phyloP scores from a whole-genome alignment of 2,329 filamentous ascomycete species.

The Diaporthe sp. region DNA sequence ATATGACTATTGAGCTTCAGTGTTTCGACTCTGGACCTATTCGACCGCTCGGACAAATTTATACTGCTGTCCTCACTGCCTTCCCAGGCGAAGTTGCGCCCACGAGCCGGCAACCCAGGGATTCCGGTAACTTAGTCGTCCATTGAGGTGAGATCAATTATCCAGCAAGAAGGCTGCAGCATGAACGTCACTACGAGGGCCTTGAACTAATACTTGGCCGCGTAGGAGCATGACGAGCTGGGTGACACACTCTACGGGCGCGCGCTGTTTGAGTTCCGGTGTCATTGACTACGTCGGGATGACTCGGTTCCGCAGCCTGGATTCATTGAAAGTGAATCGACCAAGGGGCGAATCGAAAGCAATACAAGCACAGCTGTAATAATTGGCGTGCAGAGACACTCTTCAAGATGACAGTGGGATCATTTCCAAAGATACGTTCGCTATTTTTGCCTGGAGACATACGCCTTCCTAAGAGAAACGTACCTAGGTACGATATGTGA shows the following conservation, averaged over 20 bases:
- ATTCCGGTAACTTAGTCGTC: not conserved
- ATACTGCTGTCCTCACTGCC: conserved; percentile 40
- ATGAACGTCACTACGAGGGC: not conserved
- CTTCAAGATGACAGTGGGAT: too few relatives aligned
- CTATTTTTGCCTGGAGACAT: conserved; percentile 44
- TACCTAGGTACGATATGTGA: conserved; percentile 26
- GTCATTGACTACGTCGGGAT: not conserved
- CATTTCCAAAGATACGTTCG: conserved; percentile 49
- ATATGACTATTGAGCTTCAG: conserved; percentile 43
- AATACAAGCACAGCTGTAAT: conserved; percentile 50
- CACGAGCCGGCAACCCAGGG: too few relatives aligned
- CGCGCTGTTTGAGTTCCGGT: not conserved
- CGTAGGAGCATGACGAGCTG: not conserved
- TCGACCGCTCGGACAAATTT: conserved; percentile 42
- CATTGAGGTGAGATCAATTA: not conserved
- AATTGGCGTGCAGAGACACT: too few relatives aligned
- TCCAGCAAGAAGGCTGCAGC: conserved; percentile 20
- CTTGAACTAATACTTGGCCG: not conserved
- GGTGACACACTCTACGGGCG: not conserved
- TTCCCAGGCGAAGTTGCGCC: conserved; percentile 33
- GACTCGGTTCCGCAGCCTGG: conserved; percentile 23
- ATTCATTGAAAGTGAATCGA: conserved; percentile 36
- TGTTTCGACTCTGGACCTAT: conserved; percentile 39
- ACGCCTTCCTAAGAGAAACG: too few relatives aligned
- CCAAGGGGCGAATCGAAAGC: conserved; percentile 49